Base-by-base conservation (phyloP, 2,329 filamentous ascomycete species). In the Teratosphaeria gauchensis region DNA sequence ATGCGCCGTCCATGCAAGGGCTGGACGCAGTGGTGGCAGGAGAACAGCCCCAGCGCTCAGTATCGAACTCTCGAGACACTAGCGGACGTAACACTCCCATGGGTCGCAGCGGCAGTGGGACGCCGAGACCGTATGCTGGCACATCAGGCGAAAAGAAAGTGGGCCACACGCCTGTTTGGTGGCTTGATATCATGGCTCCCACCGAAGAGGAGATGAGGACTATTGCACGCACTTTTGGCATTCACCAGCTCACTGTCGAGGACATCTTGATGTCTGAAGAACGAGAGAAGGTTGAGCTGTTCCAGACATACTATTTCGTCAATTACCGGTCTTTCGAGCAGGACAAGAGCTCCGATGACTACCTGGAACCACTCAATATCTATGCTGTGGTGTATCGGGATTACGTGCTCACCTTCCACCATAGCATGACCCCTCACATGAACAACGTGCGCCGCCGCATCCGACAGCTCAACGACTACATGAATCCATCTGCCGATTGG, bases 321-420 rank as follows among this genome's bases (percentile, higher is more conserved):
- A 97, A 96, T 73, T 99, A 99, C 73, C 88, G 94, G 16, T 95
- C 91, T 0, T 99, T 99, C 70, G 94, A 99, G 71, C 94, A 97
- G 72, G 94, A 99, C 70, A 84, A 85, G 61, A 87, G 87, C 66
- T 95, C 86, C 71, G 89, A 94, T 59, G 86, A 95, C 69, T 96
- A 95, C 71, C 81, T 99, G 53, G 90, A 97, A 67, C 92, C 94
- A 0, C 89, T 99, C 69, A 96, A 97, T 74, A 90, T 99, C 82
- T 99, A 97, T 69, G 88, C 96, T 38, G 88, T 97, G 8, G 94
- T 99, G 9, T 99, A 99, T 78, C 85, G 92, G 12, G 91, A 97
- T 72, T 94, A 94, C 28, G 88, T 99, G 8, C 83, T 99, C 62
- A 96, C 88, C 68, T 99, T 99, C 77, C 94, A 99, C 73, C 96